Evolutionary conservation across 495 filamentous ascomycete species (phyloP), one percentile per base, ranked within the genome.

Genomic region (Hypomontagnella monticulosa): DNA sequence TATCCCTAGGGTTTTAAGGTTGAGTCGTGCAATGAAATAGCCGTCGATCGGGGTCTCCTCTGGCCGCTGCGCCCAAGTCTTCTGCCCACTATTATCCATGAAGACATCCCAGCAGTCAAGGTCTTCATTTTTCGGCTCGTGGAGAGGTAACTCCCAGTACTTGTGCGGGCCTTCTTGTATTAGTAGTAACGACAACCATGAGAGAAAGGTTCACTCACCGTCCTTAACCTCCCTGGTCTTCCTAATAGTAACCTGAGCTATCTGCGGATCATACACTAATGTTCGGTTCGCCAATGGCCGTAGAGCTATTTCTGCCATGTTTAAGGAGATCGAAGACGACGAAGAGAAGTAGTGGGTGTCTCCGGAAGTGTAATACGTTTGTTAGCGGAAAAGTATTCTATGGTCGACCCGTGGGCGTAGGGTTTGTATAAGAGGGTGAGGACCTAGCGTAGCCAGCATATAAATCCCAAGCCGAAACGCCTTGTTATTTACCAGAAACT

Each of bases 51-150:
- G 38, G 30, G 10, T 42, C 5, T 55, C 37, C 9, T 18, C 51
- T 55, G 37, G 37, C 51, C 8, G 30, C 20, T 55, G 51, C 8
- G 51, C 37, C 51, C 51, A 55, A 1, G 23, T 43, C n/a, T 33
- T 43, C 37, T 55, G 37, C 10, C 37, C 37, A 15, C 33, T 16
- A 12, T n/a, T 33, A 20, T 55, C 51, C 1, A 55, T 55, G 12
- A 55, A 55, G 19, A 55, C 6, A 55, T 55, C 51, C 51, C 38
- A 55, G 23, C 51, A 55, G 20, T 43, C 51, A 16, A 4, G n/a
- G 6, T 18, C 12, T 6, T 18, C 38, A 4, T 55, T 43, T 43
- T 12, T 32, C 4, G 36, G 36, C 8, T 34, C 38, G 1, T 11
- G 0, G 20, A 55, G 37, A 7, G 7, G 3, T 12, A 55, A 10